phyloP scores from a whole-genome alignment of 768 basidiomycete species.

The Lentinula sp. region DNA sequence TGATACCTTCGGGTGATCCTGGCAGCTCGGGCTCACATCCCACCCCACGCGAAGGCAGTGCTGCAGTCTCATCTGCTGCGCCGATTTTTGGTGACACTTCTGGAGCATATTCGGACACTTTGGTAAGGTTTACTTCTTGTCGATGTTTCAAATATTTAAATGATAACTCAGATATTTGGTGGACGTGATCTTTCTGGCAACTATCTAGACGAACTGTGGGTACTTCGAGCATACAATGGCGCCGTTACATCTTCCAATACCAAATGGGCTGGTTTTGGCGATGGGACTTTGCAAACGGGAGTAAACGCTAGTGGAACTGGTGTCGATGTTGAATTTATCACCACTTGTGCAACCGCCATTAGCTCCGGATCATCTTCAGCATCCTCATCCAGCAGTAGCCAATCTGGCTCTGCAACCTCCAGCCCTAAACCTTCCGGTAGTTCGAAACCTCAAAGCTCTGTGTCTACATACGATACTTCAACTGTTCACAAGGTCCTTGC shows the following conservation, averaged over 20 bases:
- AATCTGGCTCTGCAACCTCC: conserved; percentile 9
- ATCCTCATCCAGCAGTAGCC: conserved; percentile 16
- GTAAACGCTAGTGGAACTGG: conserved; percentile 61
- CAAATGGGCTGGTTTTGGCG: conserved; percentile 60
- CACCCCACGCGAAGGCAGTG: conserved; percentile 65
- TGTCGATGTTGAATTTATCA: conserved; percentile 54
- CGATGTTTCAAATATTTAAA: not conserved
- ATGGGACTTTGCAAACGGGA: conserved; percentile 58
- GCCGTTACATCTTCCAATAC: conserved; percentile 46
- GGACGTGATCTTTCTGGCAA: conserved; percentile 62
- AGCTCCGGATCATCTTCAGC: conserved; percentile 17
- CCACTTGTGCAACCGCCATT: conserved; percentile 48
- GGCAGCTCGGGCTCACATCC: conserved; percentile 44
- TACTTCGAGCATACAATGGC: conserved; percentile 69
- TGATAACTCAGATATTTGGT: conserved; percentile 50
- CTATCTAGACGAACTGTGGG: conserved; percentile 72
- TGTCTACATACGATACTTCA: conserved; percentile 25
- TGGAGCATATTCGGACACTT: conserved; percentile 51
- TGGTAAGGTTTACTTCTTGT: conserved; percentile 26
- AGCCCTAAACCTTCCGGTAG: conserved; percentile 3
- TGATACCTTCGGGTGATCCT: conserved; percentile 76
- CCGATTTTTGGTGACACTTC: conserved; percentile 54
- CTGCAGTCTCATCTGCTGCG: conserved; percentile 46
- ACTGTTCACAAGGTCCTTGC: conserved; percentile 39
- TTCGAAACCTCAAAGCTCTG: not conserved